Conservation (phyloP, 2,329 filamentous ascomycete species). For the Fusarium foetens region DNA sequence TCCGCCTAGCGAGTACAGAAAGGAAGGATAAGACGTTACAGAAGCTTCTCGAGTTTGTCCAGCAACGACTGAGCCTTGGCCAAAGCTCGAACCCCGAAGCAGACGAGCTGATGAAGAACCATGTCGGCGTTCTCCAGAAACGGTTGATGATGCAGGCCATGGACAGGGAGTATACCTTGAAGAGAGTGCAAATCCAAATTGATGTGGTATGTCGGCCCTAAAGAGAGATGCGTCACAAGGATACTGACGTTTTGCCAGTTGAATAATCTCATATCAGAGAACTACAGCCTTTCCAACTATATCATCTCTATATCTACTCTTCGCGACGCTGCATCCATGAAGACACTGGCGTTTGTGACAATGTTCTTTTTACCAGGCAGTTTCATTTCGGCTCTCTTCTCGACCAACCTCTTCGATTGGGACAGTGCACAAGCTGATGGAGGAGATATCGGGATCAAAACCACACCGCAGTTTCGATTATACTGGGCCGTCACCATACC, state of each 20-base stretch:
- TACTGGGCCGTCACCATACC: constrained; percentile 56
- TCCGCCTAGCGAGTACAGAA: constrained; percentile 51
- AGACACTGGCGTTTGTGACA: constrained; percentile 55
- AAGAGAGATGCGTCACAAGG: too few species aligned
- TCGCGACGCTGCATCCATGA: constrained; percentile 57
- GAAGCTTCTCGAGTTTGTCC: constrained; percentile 49
- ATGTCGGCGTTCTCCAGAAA: constrained; percentile 46
- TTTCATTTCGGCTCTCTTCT: constrained; percentile 56
- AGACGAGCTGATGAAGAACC: constrained; percentile 40
- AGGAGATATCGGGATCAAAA: constrained; percentile 45
- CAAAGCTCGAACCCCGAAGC: constrained; percentile 5
- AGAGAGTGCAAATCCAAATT: constrained; percentile 54
- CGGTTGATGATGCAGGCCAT: constrained; percentile 50
- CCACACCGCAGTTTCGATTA: constrained; percentile 51
- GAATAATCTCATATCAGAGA: constrained; percentile 52
- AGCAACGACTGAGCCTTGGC: neutral
- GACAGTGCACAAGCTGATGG: constrained; percentile 36
- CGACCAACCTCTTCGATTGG: constrained; percentile 51
- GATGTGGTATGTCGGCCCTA: constrained; percentile 46
- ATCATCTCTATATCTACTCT: constrained; percentile 51
- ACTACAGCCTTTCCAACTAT: constrained; percentile 51
- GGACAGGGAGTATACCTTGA: constrained; percentile 51
- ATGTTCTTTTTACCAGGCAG: constrained; percentile 57
- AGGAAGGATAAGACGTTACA: constrained; percentile 51
- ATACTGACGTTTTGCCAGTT: constrained; percentile 42